Percentiles rank a stretch among this genome's conserved stretches.
Evolutionary conservation across 192 early-diverging fungal genomes (phyloP).

Genomic region (Coemansia nantahalensis): DNA sequence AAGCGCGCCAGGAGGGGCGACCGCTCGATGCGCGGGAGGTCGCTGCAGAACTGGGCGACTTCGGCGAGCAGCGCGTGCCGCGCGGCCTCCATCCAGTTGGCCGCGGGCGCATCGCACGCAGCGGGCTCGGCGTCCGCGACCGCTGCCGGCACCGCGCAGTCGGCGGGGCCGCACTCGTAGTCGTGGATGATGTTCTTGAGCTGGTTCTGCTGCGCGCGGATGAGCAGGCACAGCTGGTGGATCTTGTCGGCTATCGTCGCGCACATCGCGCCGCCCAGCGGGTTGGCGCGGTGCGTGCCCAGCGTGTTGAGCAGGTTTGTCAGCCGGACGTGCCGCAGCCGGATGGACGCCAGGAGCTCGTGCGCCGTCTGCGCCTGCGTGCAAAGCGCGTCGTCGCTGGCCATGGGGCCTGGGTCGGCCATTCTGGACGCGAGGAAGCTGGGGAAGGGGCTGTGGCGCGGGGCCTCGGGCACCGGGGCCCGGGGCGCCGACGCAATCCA

Average conservation of each 20-base stretch:
- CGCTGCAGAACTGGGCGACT: conserved; percentile 32
- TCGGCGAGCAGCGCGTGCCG: conserved; percentile 27
- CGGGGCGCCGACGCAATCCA: no score
- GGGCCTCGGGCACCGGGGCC: no score
- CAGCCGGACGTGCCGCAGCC: conserved; percentile 25
- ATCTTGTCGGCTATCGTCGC: conserved; percentile 30
- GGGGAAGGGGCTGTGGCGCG: no score
- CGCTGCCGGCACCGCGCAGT: neutral
- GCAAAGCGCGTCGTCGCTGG: neutral
- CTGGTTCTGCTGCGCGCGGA: conserved; percentile 29
- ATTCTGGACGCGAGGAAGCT: no score
- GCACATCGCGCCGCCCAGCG: conserved; percentile 50
- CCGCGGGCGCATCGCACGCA: neutral
- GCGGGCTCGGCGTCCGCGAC: neutral
- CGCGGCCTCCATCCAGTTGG: conserved; percentile 30
- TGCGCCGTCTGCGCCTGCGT: conserved; percentile 20
- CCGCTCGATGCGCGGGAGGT: conserved; percentile 24
- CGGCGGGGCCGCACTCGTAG: conserved; percentile 2
- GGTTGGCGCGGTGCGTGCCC: conserved; percentile 23
- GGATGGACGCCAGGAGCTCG: conserved; percentile 29
- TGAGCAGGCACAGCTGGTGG: conserved; percentile 47
- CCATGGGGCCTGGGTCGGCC: neutral
- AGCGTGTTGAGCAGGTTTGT: conserved; percentile 10
- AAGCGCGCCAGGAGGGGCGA: conserved; percentile 14
- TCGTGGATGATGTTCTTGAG: conserved; percentile 16